Conservation (phyloP, 23 red algal species). For the Chondrus crispus region DNA sequence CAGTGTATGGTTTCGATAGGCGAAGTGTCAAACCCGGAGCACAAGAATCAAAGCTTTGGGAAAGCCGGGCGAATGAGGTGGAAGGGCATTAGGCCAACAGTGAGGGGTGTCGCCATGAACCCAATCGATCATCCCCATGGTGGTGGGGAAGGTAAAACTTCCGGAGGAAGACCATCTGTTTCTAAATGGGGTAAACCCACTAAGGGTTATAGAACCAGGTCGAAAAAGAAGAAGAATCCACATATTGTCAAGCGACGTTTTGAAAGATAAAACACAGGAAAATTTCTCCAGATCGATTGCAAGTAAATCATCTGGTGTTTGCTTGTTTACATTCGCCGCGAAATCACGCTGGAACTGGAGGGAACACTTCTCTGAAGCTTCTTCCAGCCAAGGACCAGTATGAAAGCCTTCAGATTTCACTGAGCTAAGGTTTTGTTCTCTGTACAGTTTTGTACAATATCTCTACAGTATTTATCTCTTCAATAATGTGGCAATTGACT, state of each 20-base stretch:
- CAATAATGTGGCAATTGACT: too few species aligned
- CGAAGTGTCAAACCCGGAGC: conserved; percentile 92
- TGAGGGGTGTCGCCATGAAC: conserved; percentile 98
- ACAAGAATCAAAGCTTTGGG: conserved; percentile 89
- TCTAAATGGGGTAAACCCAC: conserved; percentile 89
- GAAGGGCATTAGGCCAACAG: conserved; percentile 74
- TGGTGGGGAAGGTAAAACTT: conserved; percentile 90
- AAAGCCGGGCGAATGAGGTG: conserved; percentile 92
- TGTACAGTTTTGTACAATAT: too few species aligned
- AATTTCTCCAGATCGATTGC: too few species aligned
- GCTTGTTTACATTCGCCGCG: too few species aligned
- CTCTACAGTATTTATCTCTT: too few species aligned
- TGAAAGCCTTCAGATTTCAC: too few species aligned
- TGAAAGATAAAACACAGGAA: conserved; percentile 34
- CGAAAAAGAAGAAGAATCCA: conserved; percentile 51
- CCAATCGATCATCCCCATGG: conserved; percentile 98
- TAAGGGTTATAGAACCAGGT: conserved; percentile 84
- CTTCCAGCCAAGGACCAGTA: too few species aligned
- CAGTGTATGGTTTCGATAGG: conserved; percentile 95
- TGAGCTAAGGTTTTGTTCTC: too few species aligned
- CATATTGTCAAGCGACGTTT: conserved; percentile 61
- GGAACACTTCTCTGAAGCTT: too few species aligned
- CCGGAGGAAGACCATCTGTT: conserved; percentile 85
- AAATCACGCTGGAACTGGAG: too few species aligned
- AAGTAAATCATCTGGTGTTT: too few species aligned